Evolutionary conservation across 257 asterid species (phyloP).

Genomic region (Verbascum thapsus): DNA sequence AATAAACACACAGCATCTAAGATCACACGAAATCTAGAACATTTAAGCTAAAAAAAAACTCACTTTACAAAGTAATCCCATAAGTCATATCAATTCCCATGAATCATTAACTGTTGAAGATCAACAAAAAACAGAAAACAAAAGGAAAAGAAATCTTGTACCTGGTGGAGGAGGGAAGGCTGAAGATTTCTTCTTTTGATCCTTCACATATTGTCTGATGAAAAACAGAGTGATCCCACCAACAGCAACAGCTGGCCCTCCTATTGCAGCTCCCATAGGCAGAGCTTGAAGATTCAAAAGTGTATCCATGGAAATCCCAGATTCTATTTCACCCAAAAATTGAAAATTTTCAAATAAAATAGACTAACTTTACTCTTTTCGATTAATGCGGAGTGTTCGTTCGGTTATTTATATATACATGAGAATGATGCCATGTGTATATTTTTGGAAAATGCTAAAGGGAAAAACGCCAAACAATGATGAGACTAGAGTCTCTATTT

Average conservation of each 20-base stretch:
- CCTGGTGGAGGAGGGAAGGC: conserved; percentile 60
- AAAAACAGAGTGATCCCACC: conserved; percentile 62
- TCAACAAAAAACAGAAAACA: conserved; percentile 3
- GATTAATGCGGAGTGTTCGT: too few species aligned
- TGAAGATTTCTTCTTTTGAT: conserved; percentile 48
- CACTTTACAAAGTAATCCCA: not conserved
- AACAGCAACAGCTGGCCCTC: conserved; percentile 62
- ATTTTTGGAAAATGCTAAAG: too few species aligned
- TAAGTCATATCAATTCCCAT: too few species aligned
- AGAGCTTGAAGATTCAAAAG: conserved; percentile 49
- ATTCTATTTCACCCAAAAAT: too few species aligned
- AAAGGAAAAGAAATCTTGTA: not conserved
- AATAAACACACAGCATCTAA: not conserved
- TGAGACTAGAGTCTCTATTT: too few species aligned
- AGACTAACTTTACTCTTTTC: not conserved
- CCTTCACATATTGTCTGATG: conserved; percentile 38
- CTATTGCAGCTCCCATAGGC: conserved; percentile 51
- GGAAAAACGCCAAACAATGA: too few species aligned
- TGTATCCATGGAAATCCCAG: conserved; percentile 40
- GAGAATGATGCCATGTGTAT: too few species aligned
- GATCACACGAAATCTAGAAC: too few species aligned
- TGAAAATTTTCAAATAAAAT: too few species aligned
- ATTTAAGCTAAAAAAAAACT: too few species aligned
- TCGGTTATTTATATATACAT: too few species aligned
- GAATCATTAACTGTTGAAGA: not conserved